Base-by-base conservation (phyloP, 2,329 filamentous ascomycete genomes). In the Sporothrix protearum region DNA sequence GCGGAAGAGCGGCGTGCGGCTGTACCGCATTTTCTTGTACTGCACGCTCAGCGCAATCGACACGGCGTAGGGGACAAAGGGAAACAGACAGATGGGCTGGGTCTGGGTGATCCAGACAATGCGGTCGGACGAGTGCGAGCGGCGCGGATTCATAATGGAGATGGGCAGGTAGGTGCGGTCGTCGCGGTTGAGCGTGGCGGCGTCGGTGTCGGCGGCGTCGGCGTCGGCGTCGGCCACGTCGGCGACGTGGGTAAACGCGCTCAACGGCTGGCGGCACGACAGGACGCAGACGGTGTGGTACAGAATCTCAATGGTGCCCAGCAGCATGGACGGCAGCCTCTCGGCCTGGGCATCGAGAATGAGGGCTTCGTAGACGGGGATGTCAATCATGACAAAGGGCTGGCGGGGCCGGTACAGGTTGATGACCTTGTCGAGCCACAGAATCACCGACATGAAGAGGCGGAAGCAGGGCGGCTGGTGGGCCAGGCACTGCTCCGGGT, bases 251-350 rank as follows among this genome's bases (percentile, higher is more conserved):
- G 76, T 75, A 63, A 79, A 79, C 19, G 76, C 75, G 39, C 77
- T 76, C 1, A 75, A 73, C 0, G 84, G 81, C 5, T 85, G 82
- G n/a, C 88, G 83, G 67, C 86, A 89, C 0, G 88, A 89, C 1
- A 90, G 80, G 9, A 90, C 89, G 47, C 87, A 85, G 7, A 91
- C 85, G 2, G 88, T 87, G 75, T 90, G 87, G 75, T 91, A 91
- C 19, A 91, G 84, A 0, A 86, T 84, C 74, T 90, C 88, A 7
- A 90, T 82, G 0, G 88, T 89, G 8, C 84, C 85, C 10, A 88
- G 81, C 9, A 86, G 79, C 28, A 80, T 81, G 0, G 83, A 83
- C 0, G 85, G 79, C 5, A 86, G 81, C 66, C 83, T 83, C 36
- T 85, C 80, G 0, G 86, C 86, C 16, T 83, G 84, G 0, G 85